Base-by-base conservation (phyloP, 495 filamentous ascomycete species). In the Penicillium coprophilum region DNA sequence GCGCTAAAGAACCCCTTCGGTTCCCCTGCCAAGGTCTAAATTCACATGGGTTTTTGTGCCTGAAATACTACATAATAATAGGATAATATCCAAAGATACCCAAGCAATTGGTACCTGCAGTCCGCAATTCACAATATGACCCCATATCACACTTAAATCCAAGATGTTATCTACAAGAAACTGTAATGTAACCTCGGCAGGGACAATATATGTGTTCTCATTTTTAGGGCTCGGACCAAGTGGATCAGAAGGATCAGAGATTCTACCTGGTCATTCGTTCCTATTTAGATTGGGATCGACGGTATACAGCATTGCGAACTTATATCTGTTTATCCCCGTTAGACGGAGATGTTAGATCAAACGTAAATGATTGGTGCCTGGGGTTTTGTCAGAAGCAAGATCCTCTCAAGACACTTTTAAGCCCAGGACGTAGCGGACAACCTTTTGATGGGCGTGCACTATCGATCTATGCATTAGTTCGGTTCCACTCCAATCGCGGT, bases 381-480 rank as follows among this genome's bases (percentile, higher is more conserved):
- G 27, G 27, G 30, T n/a, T 47, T 30, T 30, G n/a, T 30, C 12
- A 47, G 21, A 12, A n/a, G 6, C 45, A 20, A 19, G 17, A n/a
- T 20, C 1, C 3, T 6, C 3, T 13, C 23, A 47, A 31, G 45
- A 9, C 28, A 20, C 27, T 19, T 47, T 15, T 8, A 28, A 6
- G 7, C 15, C 4, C 10, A 47, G 45, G n/a, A 28, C 45, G 31
- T 32, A 47, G 45, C 45, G 45, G 44, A 47, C 45, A 31, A 47
- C 28, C 28, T 47, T 47, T 47, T 28, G 13, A 30, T 21, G 50
- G 50, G 50, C 23, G 9, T 52, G 27, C 50, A 13, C 50, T 52
- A 52, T 52, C 50, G 50, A 52, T 52, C 50, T 27, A 31, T 50
- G 47, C 47, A 17, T 43, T 52, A 52, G 50, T 13, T 7, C 20